Evolutionary conservation across 495 filamentous ascomycete genomes (phyloP).

Genomic region (Tricharina praecox): DNA sequence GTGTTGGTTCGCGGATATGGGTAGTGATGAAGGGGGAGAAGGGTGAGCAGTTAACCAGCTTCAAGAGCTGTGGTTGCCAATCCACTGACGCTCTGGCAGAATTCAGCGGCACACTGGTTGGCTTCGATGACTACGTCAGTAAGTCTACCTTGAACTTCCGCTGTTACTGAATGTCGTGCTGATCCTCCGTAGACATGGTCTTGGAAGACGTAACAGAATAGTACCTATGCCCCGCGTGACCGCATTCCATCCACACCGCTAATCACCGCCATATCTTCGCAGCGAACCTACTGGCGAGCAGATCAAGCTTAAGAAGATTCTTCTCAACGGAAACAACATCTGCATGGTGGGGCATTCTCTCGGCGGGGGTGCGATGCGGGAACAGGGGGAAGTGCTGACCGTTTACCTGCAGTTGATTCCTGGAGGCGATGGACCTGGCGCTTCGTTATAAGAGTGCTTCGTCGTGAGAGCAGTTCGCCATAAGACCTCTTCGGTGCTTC

Average conservation of each 20-base stretch:
- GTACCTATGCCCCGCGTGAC: constrained; percentile 32
- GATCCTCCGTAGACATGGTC: constrained; percentile 63
- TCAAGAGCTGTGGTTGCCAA: background rate
- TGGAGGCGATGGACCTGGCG: constrained; percentile 60
- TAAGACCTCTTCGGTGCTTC: too few relatives aligned
- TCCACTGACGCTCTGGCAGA: constrained; percentile 36
- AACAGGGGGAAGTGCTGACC: constrained; percentile 7
- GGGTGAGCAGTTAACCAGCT: constrained; percentile 35
- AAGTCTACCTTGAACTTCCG: constrained; percentile 33
- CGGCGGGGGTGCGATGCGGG: too few relatives aligned
- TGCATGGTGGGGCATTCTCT: constrained; percentile 67
- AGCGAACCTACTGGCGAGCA: constrained; percentile 81
- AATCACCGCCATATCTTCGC: background rate
- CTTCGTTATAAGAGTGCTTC: background rate
- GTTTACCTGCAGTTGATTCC: constrained; percentile 55
- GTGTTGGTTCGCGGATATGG: constrained; percentile 94
- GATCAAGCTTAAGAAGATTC: constrained; percentile 76
- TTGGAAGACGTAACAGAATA: constrained; percentile 94
- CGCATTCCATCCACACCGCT: background rate
- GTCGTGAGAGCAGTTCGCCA: too few relatives aligned
- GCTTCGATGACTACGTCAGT: constrained; percentile 99
- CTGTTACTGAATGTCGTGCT: constrained; percentile 1
- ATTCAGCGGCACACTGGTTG: constrained; percentile 80
- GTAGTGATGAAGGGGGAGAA: constrained; percentile 99
- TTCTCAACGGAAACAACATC: constrained; percentile 96